A percentile compares a stretch with the other conserved stretches of the same genome.
These are phyloP conservation scores for Erodium moschatum DNA, from an alignment of 441 rosid genomes.

Conservation along the genomic window DNA sequence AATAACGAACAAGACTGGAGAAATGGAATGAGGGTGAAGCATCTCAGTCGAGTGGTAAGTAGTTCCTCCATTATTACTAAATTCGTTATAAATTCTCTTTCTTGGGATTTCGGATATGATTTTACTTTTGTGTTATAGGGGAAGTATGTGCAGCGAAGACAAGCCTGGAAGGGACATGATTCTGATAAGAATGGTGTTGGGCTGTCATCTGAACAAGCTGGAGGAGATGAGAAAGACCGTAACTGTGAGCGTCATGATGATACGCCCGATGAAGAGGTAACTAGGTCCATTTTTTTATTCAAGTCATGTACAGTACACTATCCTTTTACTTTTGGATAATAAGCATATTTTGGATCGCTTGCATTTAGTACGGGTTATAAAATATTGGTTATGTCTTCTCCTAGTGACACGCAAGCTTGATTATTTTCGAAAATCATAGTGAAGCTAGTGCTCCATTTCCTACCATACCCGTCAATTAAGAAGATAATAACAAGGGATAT, in stretches of 20 bases:
- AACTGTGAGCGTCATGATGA: constrained; percentile 47
- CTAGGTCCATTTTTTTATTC: not conserved
- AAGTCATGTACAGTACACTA: too few species aligned
- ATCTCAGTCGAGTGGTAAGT: constrained; percentile 54
- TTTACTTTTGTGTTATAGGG: constrained; percentile 28
- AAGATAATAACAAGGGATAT: too few species aligned
- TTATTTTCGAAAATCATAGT: not conserved
- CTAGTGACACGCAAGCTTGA: too few species aligned
- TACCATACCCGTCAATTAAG: not conserved
- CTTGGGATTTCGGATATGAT: not conserved
- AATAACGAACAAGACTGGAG: constrained; percentile 85
- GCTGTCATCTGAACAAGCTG: constrained; percentile 31
- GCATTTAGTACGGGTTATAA: too few species aligned
- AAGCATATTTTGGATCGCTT: too few species aligned
- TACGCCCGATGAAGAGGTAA: constrained; percentile 56
- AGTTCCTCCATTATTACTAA: not conserved
- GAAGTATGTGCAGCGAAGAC: constrained; percentile 50
- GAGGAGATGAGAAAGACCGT: constrained; percentile 43
- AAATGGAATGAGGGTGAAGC: constrained; percentile 82
- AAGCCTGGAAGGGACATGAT: constrained; percentile 48
- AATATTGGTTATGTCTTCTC: too few species aligned
- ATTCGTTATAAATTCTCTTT: not conserved
- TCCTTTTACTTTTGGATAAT: too few species aligned
- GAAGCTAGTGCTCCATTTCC: not conserved
- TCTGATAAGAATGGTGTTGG: constrained; percentile 36